These are phyloP conservation scores for Vigna trinervia DNA, from an alignment of 306 rosid genomes.

Conservation along the genomic window DNA sequence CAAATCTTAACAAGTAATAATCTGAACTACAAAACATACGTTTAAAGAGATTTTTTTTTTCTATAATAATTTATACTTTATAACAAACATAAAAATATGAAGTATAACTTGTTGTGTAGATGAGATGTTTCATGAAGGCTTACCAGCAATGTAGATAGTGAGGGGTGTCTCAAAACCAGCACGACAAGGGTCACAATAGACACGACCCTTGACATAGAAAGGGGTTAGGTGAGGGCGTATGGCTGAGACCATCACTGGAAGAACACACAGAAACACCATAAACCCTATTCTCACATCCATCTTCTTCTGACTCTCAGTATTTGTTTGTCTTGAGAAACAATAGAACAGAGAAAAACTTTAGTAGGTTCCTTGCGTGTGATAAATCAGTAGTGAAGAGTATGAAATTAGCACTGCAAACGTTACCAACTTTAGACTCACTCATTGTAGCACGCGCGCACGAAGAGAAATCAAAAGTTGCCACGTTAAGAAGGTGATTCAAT, in stretches of 20 bases:
- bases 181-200: slow-evolving; percentile 75
- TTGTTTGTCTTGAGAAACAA: neutral
- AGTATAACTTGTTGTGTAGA: too few species aligned
- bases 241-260: slow-evolving; percentile 66
- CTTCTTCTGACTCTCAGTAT: neutral
- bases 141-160: slow-evolving; percentile 73
- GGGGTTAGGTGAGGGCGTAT: slow-evolving; percentile 55
- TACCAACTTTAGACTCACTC: neutral
- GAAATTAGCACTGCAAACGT: neutral
- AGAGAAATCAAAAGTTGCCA: neutral
- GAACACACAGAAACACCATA: slow-evolving; percentile 49
- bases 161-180: slow-evolving; percentile 79
- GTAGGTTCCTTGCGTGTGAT: neutral
- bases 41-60: too few species aligned
- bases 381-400: neutral
- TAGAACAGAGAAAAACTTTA: neutral
- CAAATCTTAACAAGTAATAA: neutral
- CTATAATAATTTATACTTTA: too few species aligned
- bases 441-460: neutral
- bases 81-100: too few species aligned
- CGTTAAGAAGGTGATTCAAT: neutral
- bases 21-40: too few species aligned
- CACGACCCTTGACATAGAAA: slow-evolving; percentile 58
- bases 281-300: slow-evolving; percentile 44
- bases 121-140: too few species aligned